Evolutionary conservation across 495 filamentous ascomycete species (phyloP).

Genomic region (Lophiotrema nucula): DNA sequence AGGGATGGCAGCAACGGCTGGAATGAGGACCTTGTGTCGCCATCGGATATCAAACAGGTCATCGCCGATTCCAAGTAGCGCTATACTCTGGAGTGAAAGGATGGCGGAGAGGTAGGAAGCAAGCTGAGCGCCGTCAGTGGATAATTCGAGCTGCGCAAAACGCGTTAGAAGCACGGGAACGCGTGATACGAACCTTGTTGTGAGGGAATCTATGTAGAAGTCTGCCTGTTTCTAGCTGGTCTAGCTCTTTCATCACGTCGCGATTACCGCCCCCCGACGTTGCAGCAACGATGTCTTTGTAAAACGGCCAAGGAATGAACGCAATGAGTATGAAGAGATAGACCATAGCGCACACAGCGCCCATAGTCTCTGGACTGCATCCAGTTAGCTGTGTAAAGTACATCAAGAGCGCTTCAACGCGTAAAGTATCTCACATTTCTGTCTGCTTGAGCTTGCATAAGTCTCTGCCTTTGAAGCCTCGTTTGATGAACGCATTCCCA

Average conservation of each 20-base stretch:
- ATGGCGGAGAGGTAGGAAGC: conserved; percentile 94
- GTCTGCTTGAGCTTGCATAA: conserved; percentile 73
- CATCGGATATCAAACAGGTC: conserved; percentile 98
- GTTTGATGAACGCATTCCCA: conserved; percentile 83
- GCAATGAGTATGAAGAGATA: conserved; percentile 83
- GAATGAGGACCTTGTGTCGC: conserved; percentile 98
- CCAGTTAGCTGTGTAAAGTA: conserved; percentile 18
- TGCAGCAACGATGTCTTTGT: conserved; percentile 94
- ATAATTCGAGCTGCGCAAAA: background rate
- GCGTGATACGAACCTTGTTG: conserved; percentile 64
- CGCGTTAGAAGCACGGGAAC: too few species aligned
- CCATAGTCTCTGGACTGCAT: conserved; percentile 88
- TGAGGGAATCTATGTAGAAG: conserved; percentile 90
- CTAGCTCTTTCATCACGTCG: conserved; percentile 68
- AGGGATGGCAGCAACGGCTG: conserved; percentile 88
- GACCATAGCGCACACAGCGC: conserved; percentile 88
- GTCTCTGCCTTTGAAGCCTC: conserved; percentile 88
- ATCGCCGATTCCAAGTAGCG: conserved; percentile 89
- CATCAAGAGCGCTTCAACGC: too few species aligned
- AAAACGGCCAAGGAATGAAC: conserved; percentile 96
- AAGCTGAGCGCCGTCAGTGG: conserved; percentile 55
- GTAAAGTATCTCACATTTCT: conserved; percentile 78
- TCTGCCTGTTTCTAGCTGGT: conserved; percentile 71
- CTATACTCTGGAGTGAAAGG: conserved; percentile 82
- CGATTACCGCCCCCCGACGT: conserved; percentile 92